Base-by-base conservation (phyloP, 129 eudicot genomes). In the Helianthus tuberosus region DNA sequence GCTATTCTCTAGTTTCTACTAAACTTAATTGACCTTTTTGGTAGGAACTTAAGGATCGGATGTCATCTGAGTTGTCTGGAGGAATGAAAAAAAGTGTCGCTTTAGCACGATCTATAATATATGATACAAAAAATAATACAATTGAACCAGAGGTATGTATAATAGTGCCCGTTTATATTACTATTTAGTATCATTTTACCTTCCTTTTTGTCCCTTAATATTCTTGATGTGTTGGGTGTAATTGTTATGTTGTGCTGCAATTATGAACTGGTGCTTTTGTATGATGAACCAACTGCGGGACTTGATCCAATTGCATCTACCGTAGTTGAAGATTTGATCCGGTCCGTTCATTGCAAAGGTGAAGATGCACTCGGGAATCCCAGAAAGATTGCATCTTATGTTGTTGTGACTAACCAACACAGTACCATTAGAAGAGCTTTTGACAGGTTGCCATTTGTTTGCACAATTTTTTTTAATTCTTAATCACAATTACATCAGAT, bases 61-160 rank as follows among this genome's bases (percentile, higher is more conserved):
- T 93, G 74, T 97, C 98, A 43, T 93, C 98, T 10, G 98, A 93
- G 85, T 85, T 93, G 84, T 93, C 98, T n/a, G 98, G 98, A 41
- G 98, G 98, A 75, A 93, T 93, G 98, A 93, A 93, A 81, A 93
- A 93, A 68, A 85, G 98, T 80, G 98, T 93, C 41, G 98, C 98
- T 39, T 83, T 93, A 67, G 98, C 98, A 15, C 91, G 98, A 59
- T 90, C 98, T 10, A 86, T 93, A 53, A 88, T 93, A 64, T 84
- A 79, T 82, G 98, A 93, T 68, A 88, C 93, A 77, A 86, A 93
- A 75, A 90, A 86, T 79, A 86, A 86, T 60, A 61, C 86, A 38
- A 79, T 90, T 38, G 98, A 90, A 81, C 98, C 98, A 0, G 98
- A 93, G 96, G 98, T 93, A 86, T 73, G 77, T 64, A 39, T 60